These are phyloP conservation scores for Hypoxylon fuscum DNA, from an alignment of 495 filamentous ascomycete genomes.

Conservation along the genomic window DNA sequence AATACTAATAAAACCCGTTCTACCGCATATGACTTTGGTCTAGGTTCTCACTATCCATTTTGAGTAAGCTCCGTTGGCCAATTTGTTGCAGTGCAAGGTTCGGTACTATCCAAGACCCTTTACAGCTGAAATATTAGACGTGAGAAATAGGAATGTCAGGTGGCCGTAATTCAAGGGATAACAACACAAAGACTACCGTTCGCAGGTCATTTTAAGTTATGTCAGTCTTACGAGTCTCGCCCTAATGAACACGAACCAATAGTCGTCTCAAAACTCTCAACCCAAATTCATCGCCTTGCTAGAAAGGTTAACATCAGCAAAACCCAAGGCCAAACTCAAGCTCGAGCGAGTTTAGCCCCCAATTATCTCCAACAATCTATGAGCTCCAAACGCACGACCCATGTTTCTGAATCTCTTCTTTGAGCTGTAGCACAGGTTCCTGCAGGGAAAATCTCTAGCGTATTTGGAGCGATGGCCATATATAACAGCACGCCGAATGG, in stretches of 20 bases:
- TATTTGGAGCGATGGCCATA: not conserved
- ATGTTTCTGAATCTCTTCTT: slow-evolving; percentile 1
- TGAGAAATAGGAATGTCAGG: slow-evolving; percentile 25
- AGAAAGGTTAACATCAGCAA: slow-evolving; percentile 14
- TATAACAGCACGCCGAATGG: not conserved
- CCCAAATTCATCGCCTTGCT: not conserved
- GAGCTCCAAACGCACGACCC: not conserved
- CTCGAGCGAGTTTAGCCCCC: not conserved
- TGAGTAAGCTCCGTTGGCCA: slow-evolving; percentile 24
- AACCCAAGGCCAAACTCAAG: slow-evolving; percentile 13
- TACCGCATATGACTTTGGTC: slow-evolving; percentile 39
- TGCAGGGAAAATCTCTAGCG: not conserved
- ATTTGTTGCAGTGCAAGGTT: slow-evolving; percentile 20
- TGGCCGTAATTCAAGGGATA: slow-evolving; percentile 13
- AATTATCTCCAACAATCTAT: not conserved
- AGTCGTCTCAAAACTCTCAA: not conserved
- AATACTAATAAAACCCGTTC: slow-evolving; percentile 36
- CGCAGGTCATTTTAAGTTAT: slow-evolving; percentile 23
- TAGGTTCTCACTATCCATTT: slow-evolving; percentile 32
- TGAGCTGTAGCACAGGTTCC: not conserved
- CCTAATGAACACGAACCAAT: slow-evolving; percentile 4
- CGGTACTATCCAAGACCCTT: slow-evolving; percentile 28
- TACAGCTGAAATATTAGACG: slow-evolving; percentile 4
- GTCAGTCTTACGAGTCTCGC: slow-evolving; percentile 27
- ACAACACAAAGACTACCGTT: not conserved